These are phyloP conservation scores for Haplographium delicatum DNA, from an alignment of 495 filamentous ascomycete genomes.

Conservation along the genomic window DNA sequence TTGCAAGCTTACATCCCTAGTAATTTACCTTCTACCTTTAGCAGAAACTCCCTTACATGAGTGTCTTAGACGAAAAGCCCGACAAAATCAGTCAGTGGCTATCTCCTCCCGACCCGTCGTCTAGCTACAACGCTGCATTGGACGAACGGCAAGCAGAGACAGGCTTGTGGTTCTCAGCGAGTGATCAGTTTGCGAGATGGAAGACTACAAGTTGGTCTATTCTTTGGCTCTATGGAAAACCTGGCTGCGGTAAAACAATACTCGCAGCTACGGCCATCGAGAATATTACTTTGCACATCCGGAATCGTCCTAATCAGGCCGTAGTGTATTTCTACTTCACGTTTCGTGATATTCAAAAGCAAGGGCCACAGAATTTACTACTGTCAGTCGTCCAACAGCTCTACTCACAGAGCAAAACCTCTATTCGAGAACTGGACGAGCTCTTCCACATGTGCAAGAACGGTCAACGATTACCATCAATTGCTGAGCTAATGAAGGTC, in stretches of 20 bases:
- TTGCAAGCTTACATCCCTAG: too few species aligned
- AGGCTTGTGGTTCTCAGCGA: slow-evolving; percentile 31
- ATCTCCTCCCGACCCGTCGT: slow-evolving; percentile 23
- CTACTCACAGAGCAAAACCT: neutral
- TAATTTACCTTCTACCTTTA: too few species aligned
- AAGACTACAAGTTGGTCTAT: slow-evolving; percentile 9
- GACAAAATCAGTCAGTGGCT: slow-evolving; percentile 25
- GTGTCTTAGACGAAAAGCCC: too few species aligned
- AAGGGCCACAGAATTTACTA: slow-evolving; percentile 7
- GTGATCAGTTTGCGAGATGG: slow-evolving; percentile 24
- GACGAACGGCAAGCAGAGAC: slow-evolving; percentile 20
- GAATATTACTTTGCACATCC: slow-evolving; percentile 7
- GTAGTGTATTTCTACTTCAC: slow-evolving; percentile 32
- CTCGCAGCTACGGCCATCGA: slow-evolving; percentile 30
- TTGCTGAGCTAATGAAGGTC: slow-evolving; percentile 6
- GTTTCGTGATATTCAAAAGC: slow-evolving; percentile 28
- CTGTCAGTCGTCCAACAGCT: slow-evolving; percentile 8
- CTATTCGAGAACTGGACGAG: neutral
- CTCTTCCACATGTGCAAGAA: slow-evolving; percentile 1
- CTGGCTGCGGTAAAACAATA: slow-evolving; percentile 36
- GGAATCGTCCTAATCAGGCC: neutral
- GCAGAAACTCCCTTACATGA: too few species aligned
- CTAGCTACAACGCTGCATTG: slow-evolving; percentile 23
- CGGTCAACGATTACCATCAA: slow-evolving; percentile 3
- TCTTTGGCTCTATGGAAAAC: slow-evolving; percentile 34